phyloP scores from a whole-genome alignment of 1,139 yeast species.

The Meyerozyma elateridarum region DNA sequence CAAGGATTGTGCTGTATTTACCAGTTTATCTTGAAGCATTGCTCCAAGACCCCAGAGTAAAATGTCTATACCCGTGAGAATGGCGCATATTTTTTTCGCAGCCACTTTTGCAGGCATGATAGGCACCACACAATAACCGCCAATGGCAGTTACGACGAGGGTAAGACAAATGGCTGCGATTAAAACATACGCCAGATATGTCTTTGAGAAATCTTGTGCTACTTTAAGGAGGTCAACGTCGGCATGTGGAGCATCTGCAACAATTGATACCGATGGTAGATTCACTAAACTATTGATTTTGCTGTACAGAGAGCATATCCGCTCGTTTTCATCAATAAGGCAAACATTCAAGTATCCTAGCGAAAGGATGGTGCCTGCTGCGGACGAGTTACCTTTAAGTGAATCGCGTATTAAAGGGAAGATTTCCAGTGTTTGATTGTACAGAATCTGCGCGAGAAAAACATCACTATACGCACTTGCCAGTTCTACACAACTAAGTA shows the following conservation, averaged over 20 bases:
- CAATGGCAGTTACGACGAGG: slow-evolving; percentile 33
- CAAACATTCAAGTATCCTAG: slow-evolving; percentile 2
- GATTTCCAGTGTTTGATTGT: slow-evolving; percentile 1
- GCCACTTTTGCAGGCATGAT: slow-evolving; percentile 40
- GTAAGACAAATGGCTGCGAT: slow-evolving; percentile 45
- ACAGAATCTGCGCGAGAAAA: slow-evolving; percentile 10
- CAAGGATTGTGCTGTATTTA: slow-evolving; percentile 38
- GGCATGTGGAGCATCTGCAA: slow-evolving; percentile 18
- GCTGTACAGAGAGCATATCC: slow-evolving; percentile 30
- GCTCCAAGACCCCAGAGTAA: slow-evolving; percentile 67
- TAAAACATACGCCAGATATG: slow-evolving; percentile 53
- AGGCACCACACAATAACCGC: slow-evolving; percentile 45
- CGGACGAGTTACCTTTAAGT: too few species aligned
- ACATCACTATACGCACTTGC: slow-evolving; percentile 10
- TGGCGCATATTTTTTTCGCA: slow-evolving; percentile 28
- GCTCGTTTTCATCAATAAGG: neutral
- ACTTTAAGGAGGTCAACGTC: slow-evolving; percentile 37
- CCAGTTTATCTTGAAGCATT: slow-evolving; percentile 64
- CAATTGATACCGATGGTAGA: slow-evolving; percentile 20
- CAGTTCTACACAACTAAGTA: slow-evolving; percentile 13
- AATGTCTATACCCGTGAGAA: slow-evolving; percentile 33
- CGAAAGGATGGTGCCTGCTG: neutral
- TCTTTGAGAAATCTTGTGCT: slow-evolving; percentile 37
- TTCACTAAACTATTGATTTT: too few species aligned
- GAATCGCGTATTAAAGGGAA: neutral